Evolutionary conservation across 139 green algal species (phyloP).

Genomic region (Zygnema circumcarinatum): DNA sequence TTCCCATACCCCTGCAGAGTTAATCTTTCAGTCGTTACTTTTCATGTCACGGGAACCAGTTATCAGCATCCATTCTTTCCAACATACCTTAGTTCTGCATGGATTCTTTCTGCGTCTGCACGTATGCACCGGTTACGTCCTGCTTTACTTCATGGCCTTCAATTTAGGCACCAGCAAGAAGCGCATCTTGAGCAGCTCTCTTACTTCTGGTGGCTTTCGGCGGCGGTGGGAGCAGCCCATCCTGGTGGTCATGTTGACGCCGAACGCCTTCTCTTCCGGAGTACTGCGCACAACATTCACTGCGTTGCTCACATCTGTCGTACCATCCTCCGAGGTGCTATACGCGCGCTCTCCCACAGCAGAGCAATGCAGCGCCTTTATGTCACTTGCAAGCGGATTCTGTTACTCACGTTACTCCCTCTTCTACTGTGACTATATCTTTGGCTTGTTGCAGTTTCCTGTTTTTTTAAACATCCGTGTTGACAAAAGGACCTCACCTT

Average conservation of each 20-base stretch:
- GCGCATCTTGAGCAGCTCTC: no score
- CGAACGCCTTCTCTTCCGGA: slow-evolving; percentile 11
- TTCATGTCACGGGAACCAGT: no score
- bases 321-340: slow-evolving; percentile 21
- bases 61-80: no score
- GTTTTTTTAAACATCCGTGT: background rate
- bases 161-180: no score
- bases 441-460: background rate
- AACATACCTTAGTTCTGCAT: no score
- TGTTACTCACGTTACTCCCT: background rate
- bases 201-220: no score
- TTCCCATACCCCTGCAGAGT: no score
- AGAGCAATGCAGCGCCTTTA: background rate
- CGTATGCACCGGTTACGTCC: no score
- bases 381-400: background rate
- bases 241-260: slow-evolving; percentile 21
- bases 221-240: slow-evolving; percentile 14
- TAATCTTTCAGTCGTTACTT: no score
- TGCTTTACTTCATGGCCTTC: no score
- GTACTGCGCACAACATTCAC: slow-evolving; percentile 48
- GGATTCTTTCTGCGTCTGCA: no score
- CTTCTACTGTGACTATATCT: slow-evolving; percentile 4
- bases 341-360: background rate
- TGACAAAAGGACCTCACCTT: no score
- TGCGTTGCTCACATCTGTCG: slow-evolving; percentile 20